Conservation (phyloP, 768 basidiomycete species). For the Leccinum aurantiacum region DNA sequence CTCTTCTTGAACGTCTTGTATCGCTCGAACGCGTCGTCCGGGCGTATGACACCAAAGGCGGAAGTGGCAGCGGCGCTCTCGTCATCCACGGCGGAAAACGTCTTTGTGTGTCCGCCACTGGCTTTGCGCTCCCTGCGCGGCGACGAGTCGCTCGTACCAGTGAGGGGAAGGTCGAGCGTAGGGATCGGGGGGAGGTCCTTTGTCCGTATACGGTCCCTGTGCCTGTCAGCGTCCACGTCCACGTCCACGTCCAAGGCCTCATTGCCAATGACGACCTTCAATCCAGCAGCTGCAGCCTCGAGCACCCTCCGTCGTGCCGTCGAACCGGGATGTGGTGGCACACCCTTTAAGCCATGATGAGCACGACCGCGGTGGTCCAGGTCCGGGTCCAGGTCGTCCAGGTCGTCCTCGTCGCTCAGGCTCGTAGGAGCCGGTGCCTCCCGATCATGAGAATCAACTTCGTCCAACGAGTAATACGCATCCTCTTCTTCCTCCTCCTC, state of each 20-base stretch:
- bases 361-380: background rate
- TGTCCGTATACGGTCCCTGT: constrained; percentile 24
- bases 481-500: constrained; percentile 33
- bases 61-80: constrained; percentile 2
- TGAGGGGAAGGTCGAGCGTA: constrained; percentile 8
- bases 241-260: background rate
- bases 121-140: background rate
- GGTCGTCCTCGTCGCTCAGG: background rate
- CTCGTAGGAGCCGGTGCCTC: background rate
- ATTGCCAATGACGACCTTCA: constrained; percentile 57
- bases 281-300: constrained; percentile 66
- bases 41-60: constrained; percentile 26
- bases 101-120: background rate
- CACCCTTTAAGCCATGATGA: background rate
- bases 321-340: background rate
- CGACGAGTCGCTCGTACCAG: constrained; percentile 13
- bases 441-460: constrained; percentile 41
- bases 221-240: constrained; percentile 8
- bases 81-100: background rate
- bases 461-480: constrained; percentile 31
- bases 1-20: constrained; percentile 80
- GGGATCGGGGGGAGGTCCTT: constrained; percentile 62
- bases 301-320: constrained; percentile 64
- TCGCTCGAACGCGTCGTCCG: constrained; percentile 87
- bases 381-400: background rate